Conservation (phyloP, 306 rosid genomes). For the Morella rubra region DNA sequence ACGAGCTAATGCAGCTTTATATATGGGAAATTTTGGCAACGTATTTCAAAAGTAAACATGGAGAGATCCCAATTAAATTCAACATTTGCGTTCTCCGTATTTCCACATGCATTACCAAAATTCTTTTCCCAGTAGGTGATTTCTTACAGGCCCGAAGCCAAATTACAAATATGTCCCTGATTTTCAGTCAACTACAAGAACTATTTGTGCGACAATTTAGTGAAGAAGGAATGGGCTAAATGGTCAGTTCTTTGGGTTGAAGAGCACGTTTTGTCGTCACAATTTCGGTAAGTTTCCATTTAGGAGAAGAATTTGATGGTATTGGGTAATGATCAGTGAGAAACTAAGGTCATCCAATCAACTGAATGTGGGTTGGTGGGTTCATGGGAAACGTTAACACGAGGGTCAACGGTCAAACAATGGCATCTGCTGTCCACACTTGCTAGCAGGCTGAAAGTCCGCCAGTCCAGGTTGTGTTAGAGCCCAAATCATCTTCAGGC, state of each 20-base stretch:
- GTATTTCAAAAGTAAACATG: neutral
- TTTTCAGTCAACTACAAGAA: no score
- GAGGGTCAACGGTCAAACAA: neutral
- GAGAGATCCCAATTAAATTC: neutral
- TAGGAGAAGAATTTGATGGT: neutral
- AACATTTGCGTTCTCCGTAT: neutral
- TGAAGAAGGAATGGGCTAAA: neutral
- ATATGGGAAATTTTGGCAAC: neutral
- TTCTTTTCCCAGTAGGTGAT: no score
- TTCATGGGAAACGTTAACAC: neutral
- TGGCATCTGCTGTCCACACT: neutral
- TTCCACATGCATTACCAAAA: no score
- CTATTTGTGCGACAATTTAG: no score
- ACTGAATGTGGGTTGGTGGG: neutral
- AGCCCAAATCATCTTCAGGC: neutral
- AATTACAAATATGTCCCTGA: no score
- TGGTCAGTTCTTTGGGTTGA: neutral
- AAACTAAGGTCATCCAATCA: neutral
- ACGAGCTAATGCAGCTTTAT: neutral
- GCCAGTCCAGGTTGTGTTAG: neutral
- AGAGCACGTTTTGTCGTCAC: neutral
- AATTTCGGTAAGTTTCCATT: neutral
- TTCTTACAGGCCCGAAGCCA: no score
- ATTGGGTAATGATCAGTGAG: neutral
- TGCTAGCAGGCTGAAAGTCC: neutral